These are phyloP conservation scores for Insectozyma bohioensis DNA, from an alignment of 1,139 yeast species.

Conservation along the genomic window DNA sequence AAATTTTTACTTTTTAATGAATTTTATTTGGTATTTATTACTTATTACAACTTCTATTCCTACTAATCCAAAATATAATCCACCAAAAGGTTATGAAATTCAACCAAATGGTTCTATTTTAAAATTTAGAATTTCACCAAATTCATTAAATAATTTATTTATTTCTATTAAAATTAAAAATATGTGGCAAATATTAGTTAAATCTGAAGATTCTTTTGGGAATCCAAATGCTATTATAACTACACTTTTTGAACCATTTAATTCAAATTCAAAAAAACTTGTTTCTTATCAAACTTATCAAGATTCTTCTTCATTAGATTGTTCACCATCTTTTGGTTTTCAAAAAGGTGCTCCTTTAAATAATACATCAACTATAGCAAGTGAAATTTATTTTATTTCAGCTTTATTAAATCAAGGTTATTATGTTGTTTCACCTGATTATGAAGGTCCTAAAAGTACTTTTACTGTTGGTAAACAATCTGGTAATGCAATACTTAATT, in stretches of 20 bases:
- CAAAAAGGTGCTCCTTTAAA: constrained; percentile 12
- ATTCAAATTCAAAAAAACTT: constrained; percentile 23
- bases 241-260: constrained; percentile 31
- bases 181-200: constrained; percentile 31
- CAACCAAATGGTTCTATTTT: constrained; percentile 21
- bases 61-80: constrained; percentile 12
- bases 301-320: constrained; percentile 14
- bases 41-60: background rate
- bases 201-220: constrained; percentile 32
- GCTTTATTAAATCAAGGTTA: constrained; percentile 30
- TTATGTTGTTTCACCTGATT: constrained; percentile 35
- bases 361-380: constrained; percentile 11
- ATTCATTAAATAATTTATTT: constrained; percentile 16
- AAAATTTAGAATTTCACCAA: constrained; percentile 23
- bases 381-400: constrained; percentile 28
- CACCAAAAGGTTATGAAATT: constrained; percentile 24
- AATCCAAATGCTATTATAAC: constrained; percentile 31
- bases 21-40: constrained; percentile 1
- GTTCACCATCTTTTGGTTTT: constrained; percentile 19
- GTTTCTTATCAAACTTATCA: constrained; percentile 19
- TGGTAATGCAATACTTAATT: constrained; percentile 32
- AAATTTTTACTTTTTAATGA: too few species aligned
- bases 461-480: constrained; percentile 33
- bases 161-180: constrained; percentile 19
- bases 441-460: constrained; percentile 29